Conservation (phyloP, 2,329 filamentous ascomycete species). For the Colletotrichum higginsianum region DNA sequence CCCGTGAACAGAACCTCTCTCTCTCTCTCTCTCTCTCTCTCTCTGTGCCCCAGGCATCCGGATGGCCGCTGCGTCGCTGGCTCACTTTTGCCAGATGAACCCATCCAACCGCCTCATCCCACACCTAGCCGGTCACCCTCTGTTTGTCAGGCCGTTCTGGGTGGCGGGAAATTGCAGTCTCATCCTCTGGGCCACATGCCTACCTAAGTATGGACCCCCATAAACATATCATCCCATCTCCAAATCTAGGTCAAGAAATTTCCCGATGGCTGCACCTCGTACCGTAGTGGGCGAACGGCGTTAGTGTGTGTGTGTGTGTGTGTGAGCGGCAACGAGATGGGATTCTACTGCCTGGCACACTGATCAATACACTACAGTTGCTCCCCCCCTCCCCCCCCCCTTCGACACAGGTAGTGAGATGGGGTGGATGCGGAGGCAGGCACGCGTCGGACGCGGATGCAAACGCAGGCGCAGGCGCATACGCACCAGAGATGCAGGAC, state of each 20-base stretch:
- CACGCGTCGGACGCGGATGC: constrained; percentile 6
- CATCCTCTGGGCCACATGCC: constrained; percentile 18
- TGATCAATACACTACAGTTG: not conserved
- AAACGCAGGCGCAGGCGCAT: too few relatives aligned
- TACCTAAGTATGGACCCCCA: not conserved
- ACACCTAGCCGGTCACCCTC: not conserved
- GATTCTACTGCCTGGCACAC: not conserved
- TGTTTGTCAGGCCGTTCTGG: constrained; percentile 18
- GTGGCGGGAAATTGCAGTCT: constrained; percentile 40
- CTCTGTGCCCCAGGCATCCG: constrained; percentile 20
- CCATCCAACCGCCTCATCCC: not conserved
- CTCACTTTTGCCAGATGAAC: constrained; percentile 15
- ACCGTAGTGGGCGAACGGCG: not conserved
- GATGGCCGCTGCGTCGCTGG: constrained; percentile 1
- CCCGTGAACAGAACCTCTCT: not conserved
- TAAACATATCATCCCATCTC: constrained; percentile 30
- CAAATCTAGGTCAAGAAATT: constrained; percentile 25
- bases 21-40: constrained; percentile 2
- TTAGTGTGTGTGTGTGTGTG: not conserved
- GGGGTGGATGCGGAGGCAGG: constrained; percentile 18
- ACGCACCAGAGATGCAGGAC: constrained; percentile 8
- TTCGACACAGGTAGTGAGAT: not conserved
- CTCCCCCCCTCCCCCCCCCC: too few relatives aligned
- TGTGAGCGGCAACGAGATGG: not conserved
- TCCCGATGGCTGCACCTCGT: constrained; percentile 27